phyloP scores from a whole-genome alignment of 371 early-diverging fungal genomes.

The Mycotypha africana region DNA sequence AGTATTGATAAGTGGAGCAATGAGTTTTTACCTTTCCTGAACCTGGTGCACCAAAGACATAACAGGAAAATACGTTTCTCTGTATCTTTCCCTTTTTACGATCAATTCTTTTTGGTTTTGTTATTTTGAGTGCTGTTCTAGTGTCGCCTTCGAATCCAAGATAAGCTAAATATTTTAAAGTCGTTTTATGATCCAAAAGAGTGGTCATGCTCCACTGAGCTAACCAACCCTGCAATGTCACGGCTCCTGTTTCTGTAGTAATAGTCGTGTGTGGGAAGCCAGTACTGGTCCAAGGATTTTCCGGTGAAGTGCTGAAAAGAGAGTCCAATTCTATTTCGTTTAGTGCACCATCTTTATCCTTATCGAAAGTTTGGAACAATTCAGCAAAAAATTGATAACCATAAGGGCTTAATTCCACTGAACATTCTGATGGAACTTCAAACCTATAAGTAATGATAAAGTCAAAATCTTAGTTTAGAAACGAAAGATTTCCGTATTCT shows the following conservation, averaged over 20 bases:
- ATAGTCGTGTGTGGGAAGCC: constrained; percentile 90
- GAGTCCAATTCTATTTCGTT: constrained; percentile 78
- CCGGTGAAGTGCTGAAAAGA: constrained; percentile 84
- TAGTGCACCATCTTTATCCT: constrained; percentile 95
- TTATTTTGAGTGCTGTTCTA: constrained; percentile 66
- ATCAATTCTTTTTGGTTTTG: constrained; percentile 57
- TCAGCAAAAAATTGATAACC: constrained; percentile 96
- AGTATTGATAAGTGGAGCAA: too few species aligned
- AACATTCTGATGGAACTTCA: constrained; percentile 84
- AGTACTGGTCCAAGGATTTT: constrained; percentile 82
- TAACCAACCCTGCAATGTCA: constrained; percentile 93
- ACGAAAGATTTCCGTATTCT: too few species aligned
- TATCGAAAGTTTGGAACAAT: constrained; percentile 88
- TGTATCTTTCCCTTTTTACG: constrained; percentile 80
- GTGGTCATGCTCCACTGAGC: constrained; percentile 99
- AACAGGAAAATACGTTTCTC: constrained; percentile 86
- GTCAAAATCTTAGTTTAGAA: not conserved
- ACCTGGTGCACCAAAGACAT: constrained; percentile 91
- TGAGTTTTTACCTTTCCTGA: constrained; percentile 85
- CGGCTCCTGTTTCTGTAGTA: constrained; percentile 81
- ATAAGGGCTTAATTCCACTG: constrained; percentile 88
- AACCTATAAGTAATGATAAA: constrained; percentile 39
- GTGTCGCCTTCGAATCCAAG: constrained; percentile 88
- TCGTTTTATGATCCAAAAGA: constrained; percentile 79
- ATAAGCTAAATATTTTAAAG: constrained; percentile 90